Percentiles rank a stretch among this genome's conserved stretches.
Evolutionary conservation across 2,329 filamentous ascomycete species (phyloP).

Genomic region (Talaromyces marneffei): DNA sequence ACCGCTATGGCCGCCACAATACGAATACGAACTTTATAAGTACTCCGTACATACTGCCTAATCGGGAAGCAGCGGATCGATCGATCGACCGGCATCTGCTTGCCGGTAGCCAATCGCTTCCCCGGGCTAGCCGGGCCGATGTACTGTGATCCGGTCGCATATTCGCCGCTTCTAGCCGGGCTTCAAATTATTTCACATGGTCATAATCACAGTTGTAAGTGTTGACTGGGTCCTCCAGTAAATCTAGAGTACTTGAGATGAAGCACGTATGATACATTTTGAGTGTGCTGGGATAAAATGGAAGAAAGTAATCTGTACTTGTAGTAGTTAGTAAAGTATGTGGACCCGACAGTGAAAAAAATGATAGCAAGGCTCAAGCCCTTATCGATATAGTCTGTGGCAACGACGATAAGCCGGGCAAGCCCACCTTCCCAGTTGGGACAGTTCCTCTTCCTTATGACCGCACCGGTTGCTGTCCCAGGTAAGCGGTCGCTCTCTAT

Average conservation of each 20-base stretch:
- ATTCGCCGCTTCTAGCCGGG: constrained; percentile 6
- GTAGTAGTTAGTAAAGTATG: too few relatives aligned
- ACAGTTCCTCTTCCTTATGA: background rate
- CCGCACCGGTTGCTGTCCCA: constrained; percentile 2
- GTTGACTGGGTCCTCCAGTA: too few relatives aligned
- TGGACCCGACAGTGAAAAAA: too few relatives aligned
- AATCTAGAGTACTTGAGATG: too few relatives aligned
- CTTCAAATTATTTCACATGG: background rate
- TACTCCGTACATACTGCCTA: background rate
- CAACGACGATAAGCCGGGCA: background rate
- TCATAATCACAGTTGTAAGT: too few relatives aligned
- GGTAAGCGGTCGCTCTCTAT: background rate
- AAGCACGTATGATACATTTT: background rate
- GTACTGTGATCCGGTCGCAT: constrained; percentile 6
- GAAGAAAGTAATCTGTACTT: background rate
- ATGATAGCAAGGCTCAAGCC: too few relatives aligned
- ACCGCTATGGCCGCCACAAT: too few relatives aligned
- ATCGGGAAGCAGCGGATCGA: background rate
- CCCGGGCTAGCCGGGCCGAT: constrained; percentile 11
- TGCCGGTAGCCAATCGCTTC: constrained; percentile 12
- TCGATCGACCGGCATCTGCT: constrained; percentile 4
- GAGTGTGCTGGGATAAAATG: too few relatives aligned
- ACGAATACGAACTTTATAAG: too few relatives aligned
- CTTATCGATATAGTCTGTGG: constrained; percentile 1
- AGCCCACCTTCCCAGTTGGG: constrained; percentile 4